Evolutionary conservation across 805 yeast species (phyloP), one percentile per base, ranked within the genome.

Genomic region (Pichia manshurica): DNA sequence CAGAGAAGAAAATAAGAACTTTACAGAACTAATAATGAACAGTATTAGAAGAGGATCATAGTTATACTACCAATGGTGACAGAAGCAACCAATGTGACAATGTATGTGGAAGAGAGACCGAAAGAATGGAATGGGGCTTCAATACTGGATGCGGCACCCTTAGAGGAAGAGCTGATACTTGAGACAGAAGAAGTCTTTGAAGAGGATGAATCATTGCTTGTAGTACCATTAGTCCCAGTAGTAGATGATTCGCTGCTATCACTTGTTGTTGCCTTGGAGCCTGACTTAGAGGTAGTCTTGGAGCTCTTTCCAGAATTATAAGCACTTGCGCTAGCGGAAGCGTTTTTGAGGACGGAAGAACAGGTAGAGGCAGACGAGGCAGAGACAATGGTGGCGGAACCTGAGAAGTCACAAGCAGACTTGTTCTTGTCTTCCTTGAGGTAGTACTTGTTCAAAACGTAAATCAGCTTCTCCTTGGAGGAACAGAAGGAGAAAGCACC

Each of bases 401-500:
- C 91, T 47, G 62, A 62, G 65, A 84, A 87, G 64, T 77, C 79
- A 70, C 95, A 87, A 49, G 84, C 90, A 44, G 77, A 65, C 2
- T 64, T 47, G 42, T 56, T 53, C 44, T 64, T 62, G 53, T 68
- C 70, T 51, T 81, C 74, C 35, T 67, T 68, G 44, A 63, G 63
- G 64, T 80, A 81, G 72, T 86, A 86, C 53, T 66, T 65, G 72
- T 85, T 81, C 65, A 87, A 67, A 49, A 84, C 65, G 67, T 66
- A 86, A 47, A 83, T 77, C 57, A 87, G 73, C 70, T 83, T 79
- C 46, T 82, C 84, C 69, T 80, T 77, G 54, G 83, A 73, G 38
- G 78, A 72, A 67, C 96, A 87, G 77, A 71, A 83, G 2, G 89
- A 81, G 65, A 68, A 77, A n/a, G 78, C 74, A 56, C 95, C 95